Evolutionary conservation across 2,329 filamentous ascomycete genomes (phyloP).

Genomic region (Fusarium floridanum): DNA sequence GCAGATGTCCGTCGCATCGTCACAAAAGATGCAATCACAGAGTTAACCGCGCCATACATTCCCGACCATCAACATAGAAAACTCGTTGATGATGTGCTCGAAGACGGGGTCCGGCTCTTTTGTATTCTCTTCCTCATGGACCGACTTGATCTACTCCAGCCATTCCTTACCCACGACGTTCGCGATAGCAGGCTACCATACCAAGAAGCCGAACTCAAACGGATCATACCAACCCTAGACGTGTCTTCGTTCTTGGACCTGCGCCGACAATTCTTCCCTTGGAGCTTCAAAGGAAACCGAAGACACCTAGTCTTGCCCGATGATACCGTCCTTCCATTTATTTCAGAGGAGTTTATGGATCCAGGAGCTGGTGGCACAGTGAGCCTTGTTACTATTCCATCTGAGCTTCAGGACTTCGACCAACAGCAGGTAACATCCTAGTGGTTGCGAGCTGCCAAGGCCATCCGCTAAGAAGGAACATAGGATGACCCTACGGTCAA

Average conservation of each 20-base stretch:
- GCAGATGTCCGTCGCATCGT: neutral
- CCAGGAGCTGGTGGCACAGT: neutral
- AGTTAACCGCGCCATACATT: neutral
- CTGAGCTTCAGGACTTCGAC: neutral
- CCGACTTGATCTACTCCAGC: neutral
- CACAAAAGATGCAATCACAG: neutral
- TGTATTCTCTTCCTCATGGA: neutral
- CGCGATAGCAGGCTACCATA: neutral
- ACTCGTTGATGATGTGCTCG: neutral
- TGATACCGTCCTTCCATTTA: neutral
- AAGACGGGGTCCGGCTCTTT: neutral
- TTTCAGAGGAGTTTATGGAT: neutral
- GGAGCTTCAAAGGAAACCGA: neutral
- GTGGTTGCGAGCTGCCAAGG: neutral
- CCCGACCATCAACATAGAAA: neutral
- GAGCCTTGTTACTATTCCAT: neutral
- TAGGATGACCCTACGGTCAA: neutral
- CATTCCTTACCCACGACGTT: neutral
- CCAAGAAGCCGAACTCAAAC: neutral
- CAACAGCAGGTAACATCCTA: neutral
- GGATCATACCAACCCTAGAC: neutral
- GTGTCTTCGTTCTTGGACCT: neutral
- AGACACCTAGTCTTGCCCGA: neutral
- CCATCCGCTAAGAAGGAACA: neutral
- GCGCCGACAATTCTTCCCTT: neutral